These are phyloP conservation scores for Helotiales sp. DNA, from an alignment of 2,329 filamentous ascomycete species.

Conservation along the genomic window DNA sequence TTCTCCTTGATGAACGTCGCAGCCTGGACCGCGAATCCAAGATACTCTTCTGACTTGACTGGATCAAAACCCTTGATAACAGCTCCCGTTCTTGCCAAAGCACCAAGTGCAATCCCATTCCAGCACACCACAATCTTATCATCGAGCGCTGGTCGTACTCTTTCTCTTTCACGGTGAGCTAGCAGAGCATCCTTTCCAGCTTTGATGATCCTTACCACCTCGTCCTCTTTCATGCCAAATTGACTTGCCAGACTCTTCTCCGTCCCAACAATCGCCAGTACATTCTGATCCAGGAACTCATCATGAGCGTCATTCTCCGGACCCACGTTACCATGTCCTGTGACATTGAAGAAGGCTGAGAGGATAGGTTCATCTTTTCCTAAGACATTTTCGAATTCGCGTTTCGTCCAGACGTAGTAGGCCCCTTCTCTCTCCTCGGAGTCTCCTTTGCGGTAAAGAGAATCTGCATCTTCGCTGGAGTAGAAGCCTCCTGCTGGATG, in stretches of 20 bases:
- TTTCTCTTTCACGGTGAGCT: conserved; percentile 70
- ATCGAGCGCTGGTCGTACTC: conserved; percentile 76
- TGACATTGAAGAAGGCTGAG: conserved; percentile 82
- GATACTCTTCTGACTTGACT: conserved; percentile 59
- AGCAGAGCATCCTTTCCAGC: conserved; percentile 67
- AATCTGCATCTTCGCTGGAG: conserved; percentile 90
- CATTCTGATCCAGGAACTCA: conserved; percentile 93
- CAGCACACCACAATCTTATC: conserved; percentile 85
- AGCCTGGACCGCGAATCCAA: conserved; percentile 65
- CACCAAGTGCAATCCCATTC: conserved; percentile 86
- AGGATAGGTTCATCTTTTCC: conserved; percentile 71
- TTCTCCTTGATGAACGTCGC: conserved; percentile 71
- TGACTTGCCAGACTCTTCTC: conserved; percentile 70
- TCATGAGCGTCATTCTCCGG: conserved; percentile 84
- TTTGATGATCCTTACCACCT: conserved; percentile 67
- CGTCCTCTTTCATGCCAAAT: conserved; percentile 69
- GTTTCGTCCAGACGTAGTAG: conserved; percentile 90
- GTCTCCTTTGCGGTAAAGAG: conserved; percentile 70
- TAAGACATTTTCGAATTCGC: conserved; percentile 79
- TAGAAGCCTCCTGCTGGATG: conserved; percentile 74
- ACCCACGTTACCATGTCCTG: conserved; percentile 81
- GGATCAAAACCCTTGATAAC: conserved; percentile 63
- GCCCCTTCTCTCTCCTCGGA: conserved; percentile 85
- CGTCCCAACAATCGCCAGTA: conserved; percentile 70
- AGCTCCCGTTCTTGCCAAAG: conserved; percentile 73